Conservation (phyloP, 305 asterid genomes). For the Fraxinus baroniana region DNA sequence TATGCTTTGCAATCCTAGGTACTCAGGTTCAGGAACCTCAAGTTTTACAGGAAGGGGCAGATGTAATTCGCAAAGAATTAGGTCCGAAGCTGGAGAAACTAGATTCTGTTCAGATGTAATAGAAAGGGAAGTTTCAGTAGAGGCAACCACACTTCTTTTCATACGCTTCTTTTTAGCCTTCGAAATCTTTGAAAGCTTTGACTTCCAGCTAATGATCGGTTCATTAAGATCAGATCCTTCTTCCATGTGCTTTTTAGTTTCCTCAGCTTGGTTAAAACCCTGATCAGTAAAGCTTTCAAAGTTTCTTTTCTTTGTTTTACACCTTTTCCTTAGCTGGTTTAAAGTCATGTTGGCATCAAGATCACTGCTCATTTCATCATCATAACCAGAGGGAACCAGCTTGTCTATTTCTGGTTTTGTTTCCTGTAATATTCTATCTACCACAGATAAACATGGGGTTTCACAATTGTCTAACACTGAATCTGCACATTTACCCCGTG, state of each 20-base stretch:
- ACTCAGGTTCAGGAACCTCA: constrained; percentile 23
- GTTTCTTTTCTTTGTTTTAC: constrained; percentile 39
- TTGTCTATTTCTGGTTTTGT: constrained; percentile 27
- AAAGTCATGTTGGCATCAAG: constrained; percentile 28
- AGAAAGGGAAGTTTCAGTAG: background rate
- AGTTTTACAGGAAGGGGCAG: constrained; percentile 1
- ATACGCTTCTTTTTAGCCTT: constrained; percentile 12
- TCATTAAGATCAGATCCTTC: constrained; percentile 36
- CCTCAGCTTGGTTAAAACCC: constrained; percentile 1
- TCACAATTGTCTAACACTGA: constrained; percentile 29
- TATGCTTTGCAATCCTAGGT: background rate
- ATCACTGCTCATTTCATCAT: constrained; percentile 22
- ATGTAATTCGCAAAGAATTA: background rate
- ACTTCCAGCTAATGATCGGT: constrained; percentile 35
- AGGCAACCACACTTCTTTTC: background rate
- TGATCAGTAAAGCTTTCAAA: constrained; percentile 8
- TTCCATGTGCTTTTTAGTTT: constrained; percentile 25
- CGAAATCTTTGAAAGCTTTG: constrained; percentile 23
- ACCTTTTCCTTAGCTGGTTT: constrained; percentile 31
- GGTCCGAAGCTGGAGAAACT: background rate
- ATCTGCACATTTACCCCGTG: constrained; percentile 7
- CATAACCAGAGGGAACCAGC: constrained; percentile 26
- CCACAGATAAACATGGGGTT: constrained; percentile 29
- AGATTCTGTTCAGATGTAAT: background rate
- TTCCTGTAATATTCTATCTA: constrained; percentile 39